phyloP scores from a whole-genome alignment of 1,284 basidiomycete species.

The Trichosporon faecale region DNA sequence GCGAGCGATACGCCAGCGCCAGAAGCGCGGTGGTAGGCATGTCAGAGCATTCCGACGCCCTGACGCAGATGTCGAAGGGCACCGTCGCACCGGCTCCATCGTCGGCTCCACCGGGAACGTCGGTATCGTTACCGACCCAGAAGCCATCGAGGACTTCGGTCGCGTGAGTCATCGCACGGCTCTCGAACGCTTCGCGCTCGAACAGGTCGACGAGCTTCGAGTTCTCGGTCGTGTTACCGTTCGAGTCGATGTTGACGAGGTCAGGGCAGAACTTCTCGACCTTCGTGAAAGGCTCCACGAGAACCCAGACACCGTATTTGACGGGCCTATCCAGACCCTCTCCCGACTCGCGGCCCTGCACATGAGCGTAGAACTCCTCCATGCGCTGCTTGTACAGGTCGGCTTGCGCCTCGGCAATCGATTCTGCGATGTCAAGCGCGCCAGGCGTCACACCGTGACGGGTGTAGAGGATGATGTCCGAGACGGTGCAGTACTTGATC shows the following conservation, averaged over 20 bases:
- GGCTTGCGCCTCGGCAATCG: slow-evolving; percentile 49
- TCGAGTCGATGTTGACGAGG: slow-evolving; percentile 57
- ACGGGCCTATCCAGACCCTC: slow-evolving; percentile 55
- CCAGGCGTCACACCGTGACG: slow-evolving; percentile 52
- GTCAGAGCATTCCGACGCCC: slow-evolving; percentile 50
- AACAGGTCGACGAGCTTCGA: slow-evolving; percentile 55
- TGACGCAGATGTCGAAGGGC: slow-evolving; percentile 46
- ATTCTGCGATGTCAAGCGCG: slow-evolving; percentile 56
- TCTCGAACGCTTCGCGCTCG: slow-evolving; percentile 49
- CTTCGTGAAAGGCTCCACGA: slow-evolving; percentile 61
- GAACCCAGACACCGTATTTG: slow-evolving; percentile 80
- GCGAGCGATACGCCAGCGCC: slow-evolving; percentile 30
- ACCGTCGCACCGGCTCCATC: slow-evolving; percentile 38
- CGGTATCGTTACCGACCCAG: slow-evolving; percentile 56
- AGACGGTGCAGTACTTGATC: slow-evolving; percentile 80
- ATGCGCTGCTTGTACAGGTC: slow-evolving; percentile 43
- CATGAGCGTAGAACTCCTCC: slow-evolving; percentile 41
- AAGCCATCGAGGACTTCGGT: slow-evolving; percentile 67
- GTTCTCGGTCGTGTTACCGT: slow-evolving; percentile 48
- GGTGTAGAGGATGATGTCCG: slow-evolving; percentile 85
- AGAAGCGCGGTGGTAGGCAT: slow-evolving; percentile 41
- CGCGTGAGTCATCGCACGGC: slow-evolving; percentile 62
- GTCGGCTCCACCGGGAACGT: slow-evolving; percentile 47
- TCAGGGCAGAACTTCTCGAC: slow-evolving; percentile 56
- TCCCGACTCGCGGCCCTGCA: slow-evolving; percentile 25